Evolutionary conservation across 768 basidiomycete species (phyloP).

Genomic region (Filobasidium floriforme): DNA sequence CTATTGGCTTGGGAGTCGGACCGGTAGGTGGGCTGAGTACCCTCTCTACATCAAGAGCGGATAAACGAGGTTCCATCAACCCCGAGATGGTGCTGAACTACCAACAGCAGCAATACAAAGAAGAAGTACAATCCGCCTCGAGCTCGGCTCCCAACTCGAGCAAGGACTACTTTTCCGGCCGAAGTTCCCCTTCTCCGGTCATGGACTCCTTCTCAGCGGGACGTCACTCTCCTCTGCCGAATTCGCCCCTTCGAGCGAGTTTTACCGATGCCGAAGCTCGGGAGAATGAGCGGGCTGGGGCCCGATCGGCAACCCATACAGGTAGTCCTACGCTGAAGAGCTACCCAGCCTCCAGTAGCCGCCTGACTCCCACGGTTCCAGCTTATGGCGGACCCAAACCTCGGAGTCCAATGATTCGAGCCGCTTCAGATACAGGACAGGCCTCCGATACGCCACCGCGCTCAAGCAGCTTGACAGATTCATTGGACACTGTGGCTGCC

Average conservation of each 20-base stretch:
- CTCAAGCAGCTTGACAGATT: constrained; percentile 35
- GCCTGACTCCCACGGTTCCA: not conserved
- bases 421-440: not conserved
- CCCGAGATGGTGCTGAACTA: constrained; percentile 50
- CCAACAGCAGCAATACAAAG: constrained; percentile 21
- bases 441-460: constrained; percentile 28
- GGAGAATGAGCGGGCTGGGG: constrained; percentile 1
- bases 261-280: constrained; percentile 48
- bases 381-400: not conserved
- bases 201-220: not conserved
- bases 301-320: not conserved
- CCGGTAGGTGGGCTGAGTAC: constrained; percentile 32
- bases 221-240: constrained; percentile 30
- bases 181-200: constrained; percentile 26
- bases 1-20: constrained; percentile 40
- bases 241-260: constrained; percentile 42
- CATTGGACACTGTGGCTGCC: constrained; percentile 12
- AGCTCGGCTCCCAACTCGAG: not conserved
- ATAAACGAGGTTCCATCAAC: constrained; percentile 55
- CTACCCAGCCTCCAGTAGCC: not conserved
- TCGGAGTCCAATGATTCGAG: not conserved
- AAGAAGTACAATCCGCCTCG: not conserved
- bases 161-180: constrained; percentile 25
- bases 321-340: constrained; percentile 16
- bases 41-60: constrained; percentile 47